These are phyloP conservation scores for Ambrosiella xylebori DNA, from an alignment of 2,329 filamentous ascomycete species.

Conservation along the genomic window DNA sequence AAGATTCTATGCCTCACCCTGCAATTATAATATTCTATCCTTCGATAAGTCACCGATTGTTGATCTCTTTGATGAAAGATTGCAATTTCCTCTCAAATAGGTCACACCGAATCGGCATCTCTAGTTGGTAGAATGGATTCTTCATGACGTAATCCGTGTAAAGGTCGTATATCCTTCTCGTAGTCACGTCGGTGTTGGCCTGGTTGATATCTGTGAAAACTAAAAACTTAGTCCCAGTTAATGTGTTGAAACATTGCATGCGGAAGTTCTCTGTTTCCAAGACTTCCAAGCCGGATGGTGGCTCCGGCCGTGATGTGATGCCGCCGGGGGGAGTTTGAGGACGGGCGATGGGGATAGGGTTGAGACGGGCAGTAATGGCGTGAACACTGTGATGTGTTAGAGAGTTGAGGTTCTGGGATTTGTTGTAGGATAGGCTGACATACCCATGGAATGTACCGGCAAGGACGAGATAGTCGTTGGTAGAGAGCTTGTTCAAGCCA, in stretches of 20 bases:
- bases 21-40: neutral
- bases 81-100: constrained; percentile 78
- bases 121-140: constrained; percentile 94
- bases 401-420: neutral
- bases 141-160: constrained; percentile 99
- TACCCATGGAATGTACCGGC: constrained; percentile 95
- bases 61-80: constrained; percentile 61
- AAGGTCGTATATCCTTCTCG: constrained; percentile 77
- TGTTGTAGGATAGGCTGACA: constrained; percentile 14
- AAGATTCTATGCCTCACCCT: neutral
- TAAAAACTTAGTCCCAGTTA: constrained; percentile 89
- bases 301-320: constrained; percentile 36
- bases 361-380: constrained; percentile 48
- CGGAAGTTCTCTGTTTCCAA: constrained; percentile 90
- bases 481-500: constrained; percentile 70
- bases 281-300: constrained; percentile 68
- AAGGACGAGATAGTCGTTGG: constrained; percentile 92
- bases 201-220: constrained; percentile 85
- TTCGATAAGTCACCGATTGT: constrained; percentile 27
- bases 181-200: constrained; percentile 68
- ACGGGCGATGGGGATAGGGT: constrained; percentile 28
- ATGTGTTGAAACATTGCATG: constrained; percentile 85
- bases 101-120: constrained; percentile 94
- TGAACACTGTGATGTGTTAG: constrained; percentile 35
- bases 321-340: constrained; percentile 8